These are phyloP conservation scores for Venturiaceae sp. DNA, from an alignment of 2,329 filamentous ascomycete genomes.

Conservation along the genomic window DNA sequence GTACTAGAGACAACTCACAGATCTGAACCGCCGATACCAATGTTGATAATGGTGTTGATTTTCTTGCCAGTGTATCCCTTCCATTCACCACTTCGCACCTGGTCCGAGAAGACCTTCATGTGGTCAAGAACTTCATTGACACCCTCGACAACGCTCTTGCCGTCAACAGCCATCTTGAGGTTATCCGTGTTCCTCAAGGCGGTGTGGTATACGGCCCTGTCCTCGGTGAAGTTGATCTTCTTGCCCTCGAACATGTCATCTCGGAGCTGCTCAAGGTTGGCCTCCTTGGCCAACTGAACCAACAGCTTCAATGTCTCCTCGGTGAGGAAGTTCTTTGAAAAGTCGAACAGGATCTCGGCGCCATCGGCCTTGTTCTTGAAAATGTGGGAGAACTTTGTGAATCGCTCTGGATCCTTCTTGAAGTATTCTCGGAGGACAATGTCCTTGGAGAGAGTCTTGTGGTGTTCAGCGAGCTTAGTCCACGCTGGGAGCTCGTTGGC, in stretches of 20 bases:
- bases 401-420: conserved; percentile 76
- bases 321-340: conserved; percentile 96
- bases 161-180: conserved; percentile 74
- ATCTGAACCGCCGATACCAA: conserved; percentile 96
- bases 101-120: conserved; percentile 97
- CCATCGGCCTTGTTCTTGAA: conserved; percentile 71
- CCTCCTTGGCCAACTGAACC: conserved; percentile 83
- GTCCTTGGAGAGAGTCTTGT: conserved; percentile 73
- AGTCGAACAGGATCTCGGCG: conserved; percentile 91
- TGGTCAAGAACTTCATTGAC: conserved; percentile 88
- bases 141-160: conserved; percentile 85
- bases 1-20: conserved; percentile 58
- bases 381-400: conserved; percentile 79
- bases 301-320: conserved; percentile 85
- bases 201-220: conserved; percentile 90
- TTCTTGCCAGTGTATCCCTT: conserved; percentile 97
- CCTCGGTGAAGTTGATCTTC: conserved; percentile 99
- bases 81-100: conserved; percentile 90
- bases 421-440: conserved; percentile 94
- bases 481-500: conserved; percentile 79
- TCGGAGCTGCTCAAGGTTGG: conserved; percentile 81
- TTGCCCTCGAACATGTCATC: conserved; percentile 97
- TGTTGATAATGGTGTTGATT: conserved; percentile 91
- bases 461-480: conserved; percentile 84
- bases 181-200: conserved; percentile 85